Evolutionary conservation across 352 stramenopile species (phyloP).

Genomic region (Pythium brassicae): DNA sequence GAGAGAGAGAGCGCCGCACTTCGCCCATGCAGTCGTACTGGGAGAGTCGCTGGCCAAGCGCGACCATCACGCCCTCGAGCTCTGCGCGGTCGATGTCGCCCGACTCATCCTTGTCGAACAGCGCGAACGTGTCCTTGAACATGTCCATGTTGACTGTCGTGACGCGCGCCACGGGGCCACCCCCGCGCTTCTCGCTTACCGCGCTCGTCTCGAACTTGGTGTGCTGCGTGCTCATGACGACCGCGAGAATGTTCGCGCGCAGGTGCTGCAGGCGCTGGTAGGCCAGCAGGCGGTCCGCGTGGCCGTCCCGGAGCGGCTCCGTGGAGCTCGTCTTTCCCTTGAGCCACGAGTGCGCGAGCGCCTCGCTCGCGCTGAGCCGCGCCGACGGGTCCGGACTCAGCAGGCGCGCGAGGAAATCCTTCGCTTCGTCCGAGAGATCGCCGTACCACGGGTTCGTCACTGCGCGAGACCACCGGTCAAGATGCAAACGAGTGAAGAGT

Average conservation of each 20-base stretch:
- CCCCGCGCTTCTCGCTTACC: not conserved
- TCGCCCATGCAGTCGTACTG: slow-evolving; percentile 19
- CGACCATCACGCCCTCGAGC: slow-evolving; percentile 40
- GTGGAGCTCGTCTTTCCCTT: slow-evolving; percentile 33
- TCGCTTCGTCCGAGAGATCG: slow-evolving; percentile 47
- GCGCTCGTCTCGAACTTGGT: slow-evolving; percentile 32
- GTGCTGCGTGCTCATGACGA: slow-evolving; percentile 67
- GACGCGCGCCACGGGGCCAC: slow-evolving; percentile 26
- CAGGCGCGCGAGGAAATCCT: slow-evolving; percentile 51
- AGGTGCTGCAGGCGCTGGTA: slow-evolving; percentile 72
- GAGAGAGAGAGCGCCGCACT: too few species aligned
- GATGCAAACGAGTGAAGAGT: too few species aligned
- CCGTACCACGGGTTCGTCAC: slow-evolving; percentile 70
- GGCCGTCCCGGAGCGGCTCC: slow-evolving; percentile 41
- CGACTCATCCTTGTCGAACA: slow-evolving; percentile 77
- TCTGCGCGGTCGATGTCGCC: slow-evolving; percentile 65
- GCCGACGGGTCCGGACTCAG: slow-evolving; percentile 43
- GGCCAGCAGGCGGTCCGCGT: slow-evolving; percentile 42
- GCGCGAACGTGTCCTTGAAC: slow-evolving; percentile 70
- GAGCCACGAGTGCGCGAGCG: slow-evolving; percentile 61
- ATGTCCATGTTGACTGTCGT: slow-evolving; percentile 78
- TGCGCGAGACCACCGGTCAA: slow-evolving; percentile 15
- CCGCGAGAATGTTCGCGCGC: slow-evolving; percentile 68
- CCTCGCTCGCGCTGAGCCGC: slow-evolving; percentile 51
- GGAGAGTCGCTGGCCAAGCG: slow-evolving; percentile 52